These are phyloP conservation scores for Grosmannia penicillata DNA, from an alignment of 2,329 filamentous ascomycete species.

Conservation along the genomic window DNA sequence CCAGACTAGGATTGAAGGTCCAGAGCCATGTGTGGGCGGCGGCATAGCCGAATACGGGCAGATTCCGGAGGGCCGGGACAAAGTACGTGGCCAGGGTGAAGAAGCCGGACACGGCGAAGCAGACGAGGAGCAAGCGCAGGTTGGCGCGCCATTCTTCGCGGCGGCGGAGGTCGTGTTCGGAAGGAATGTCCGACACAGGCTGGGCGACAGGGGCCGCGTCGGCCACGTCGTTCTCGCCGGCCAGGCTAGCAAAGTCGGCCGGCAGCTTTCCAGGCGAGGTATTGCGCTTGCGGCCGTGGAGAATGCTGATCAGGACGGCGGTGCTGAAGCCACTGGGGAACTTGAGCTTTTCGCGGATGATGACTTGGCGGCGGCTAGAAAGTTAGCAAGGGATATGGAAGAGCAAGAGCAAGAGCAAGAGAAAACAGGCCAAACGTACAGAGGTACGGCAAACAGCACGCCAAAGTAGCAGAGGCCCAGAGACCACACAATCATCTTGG, in stretches of 20 bases:
- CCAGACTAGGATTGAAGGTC: constrained; percentile 93
- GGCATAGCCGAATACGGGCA: constrained; percentile 70
- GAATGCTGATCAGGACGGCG: constrained; percentile 77
- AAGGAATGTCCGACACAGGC: constrained; percentile 4
- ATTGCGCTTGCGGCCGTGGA: constrained; percentile 45
- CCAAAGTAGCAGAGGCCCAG: constrained; percentile 92
- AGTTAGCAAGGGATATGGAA: not conserved
- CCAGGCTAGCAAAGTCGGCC: constrained; percentile 15
- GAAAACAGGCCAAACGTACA: constrained; percentile 31
- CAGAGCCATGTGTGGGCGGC: constrained; percentile 78
- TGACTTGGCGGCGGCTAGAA: constrained; percentile 64
- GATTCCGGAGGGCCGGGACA: constrained; percentile 63
- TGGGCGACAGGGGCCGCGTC: not conserved
- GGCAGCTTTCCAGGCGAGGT: constrained; percentile 5
- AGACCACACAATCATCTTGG: constrained; percentile 78
- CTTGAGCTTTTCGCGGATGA: constrained; percentile 79
- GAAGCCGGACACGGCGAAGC: constrained; percentile 43
- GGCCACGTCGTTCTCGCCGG: constrained; percentile 5
- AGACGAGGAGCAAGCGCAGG: constrained; percentile 38
- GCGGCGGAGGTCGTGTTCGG: constrained; percentile 16
- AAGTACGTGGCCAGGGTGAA: constrained; percentile 84
- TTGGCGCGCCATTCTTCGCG: constrained; percentile 27
- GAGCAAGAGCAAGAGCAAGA: not conserved
- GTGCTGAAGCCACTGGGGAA: constrained; percentile 95
- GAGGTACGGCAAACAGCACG: constrained; percentile 85